These are phyloP conservation scores for Samsoniella hepiali DNA, from an alignment of 2,329 filamentous ascomycete genomes.

Conservation along the genomic window DNA sequence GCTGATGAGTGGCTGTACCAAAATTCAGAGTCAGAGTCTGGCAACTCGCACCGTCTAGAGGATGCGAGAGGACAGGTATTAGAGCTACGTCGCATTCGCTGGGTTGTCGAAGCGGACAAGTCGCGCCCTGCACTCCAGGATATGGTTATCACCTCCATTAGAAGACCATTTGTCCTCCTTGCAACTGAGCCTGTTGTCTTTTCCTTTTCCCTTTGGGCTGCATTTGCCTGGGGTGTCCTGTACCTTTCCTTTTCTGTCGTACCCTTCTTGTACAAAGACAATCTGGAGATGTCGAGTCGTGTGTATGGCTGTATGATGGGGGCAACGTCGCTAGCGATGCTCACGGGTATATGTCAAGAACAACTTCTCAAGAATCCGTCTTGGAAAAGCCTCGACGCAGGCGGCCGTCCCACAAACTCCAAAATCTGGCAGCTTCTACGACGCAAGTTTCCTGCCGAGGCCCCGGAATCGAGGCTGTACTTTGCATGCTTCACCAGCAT, in stretches of 20 bases:
- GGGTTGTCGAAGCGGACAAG: slow-evolving; percentile 77
- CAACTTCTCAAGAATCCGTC: slow-evolving; percentile 51
- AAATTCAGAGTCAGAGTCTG: slow-evolving; percentile 14
- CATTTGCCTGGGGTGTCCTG: slow-evolving; percentile 85
- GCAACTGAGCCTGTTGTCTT: slow-evolving; percentile 76
- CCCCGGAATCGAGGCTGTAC: slow-evolving; percentile 77
- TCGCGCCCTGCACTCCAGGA: slow-evolving; percentile 63
- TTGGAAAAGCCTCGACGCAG: slow-evolving; percentile 28
- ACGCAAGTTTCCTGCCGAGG: slow-evolving; percentile 44
- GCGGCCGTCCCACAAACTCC: slow-evolving; percentile 27
- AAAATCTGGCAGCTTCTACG: slow-evolving; percentile 46
- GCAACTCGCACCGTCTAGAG: background rate
- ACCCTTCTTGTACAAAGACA: slow-evolving; percentile 67
- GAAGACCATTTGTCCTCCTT: slow-evolving; percentile 74
- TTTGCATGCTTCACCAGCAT: slow-evolving; percentile 75
- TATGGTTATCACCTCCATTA: slow-evolving; percentile 72
- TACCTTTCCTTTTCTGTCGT: slow-evolving; percentile 82
- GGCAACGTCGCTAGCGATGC: slow-evolving; percentile 62
- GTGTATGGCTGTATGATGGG: slow-evolving; percentile 72
- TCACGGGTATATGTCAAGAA: slow-evolving; percentile 70
- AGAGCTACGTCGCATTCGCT: slow-evolving; percentile 59
- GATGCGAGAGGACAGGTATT: background rate
- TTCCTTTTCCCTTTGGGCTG: slow-evolving; percentile 85
- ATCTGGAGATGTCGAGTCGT: slow-evolving; percentile 64
- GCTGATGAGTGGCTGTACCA: background rate